These are phyloP conservation scores for Colletotrichum ledebouriae DNA, from an alignment of 2,329 filamentous ascomycete genomes.

Conservation along the genomic window DNA sequence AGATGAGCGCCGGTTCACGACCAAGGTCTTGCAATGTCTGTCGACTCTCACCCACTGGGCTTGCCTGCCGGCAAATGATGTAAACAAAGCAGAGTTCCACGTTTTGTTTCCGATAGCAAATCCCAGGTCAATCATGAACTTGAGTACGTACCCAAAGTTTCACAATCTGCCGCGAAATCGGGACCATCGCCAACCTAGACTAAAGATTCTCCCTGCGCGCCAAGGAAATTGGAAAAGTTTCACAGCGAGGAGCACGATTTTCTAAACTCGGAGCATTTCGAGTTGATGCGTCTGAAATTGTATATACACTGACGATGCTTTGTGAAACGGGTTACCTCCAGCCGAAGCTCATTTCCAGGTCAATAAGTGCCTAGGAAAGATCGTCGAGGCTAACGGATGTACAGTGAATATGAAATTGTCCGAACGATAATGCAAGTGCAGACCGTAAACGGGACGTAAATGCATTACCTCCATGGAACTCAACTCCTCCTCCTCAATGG, in stretches of 20 bases:
- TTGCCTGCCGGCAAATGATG: no score
- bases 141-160: no score
- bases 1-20: no score
- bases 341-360: slow-evolving; percentile 33
- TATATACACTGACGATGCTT: slow-evolving; percentile 37
- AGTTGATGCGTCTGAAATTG: slow-evolving; percentile 16
- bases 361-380: slow-evolving; percentile 16
- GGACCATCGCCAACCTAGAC: neutral
- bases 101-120: no score
- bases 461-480: slow-evolving; percentile 6
- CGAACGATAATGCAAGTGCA: slow-evolving; percentile 15
- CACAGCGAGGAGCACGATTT: neutral
- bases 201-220: neutral
- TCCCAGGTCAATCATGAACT: no score
- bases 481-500: neutral
- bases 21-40: no score
- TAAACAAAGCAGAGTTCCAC: no score
- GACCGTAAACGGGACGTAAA: slow-evolving; percentile 5
- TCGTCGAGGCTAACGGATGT: slow-evolving; percentile 35
- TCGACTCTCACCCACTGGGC: no score
- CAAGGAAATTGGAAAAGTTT: neutral
- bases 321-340: slow-evolving; percentile 32
- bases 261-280: slow-evolving; percentile 9
- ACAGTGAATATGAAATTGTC: slow-evolving; percentile 29
- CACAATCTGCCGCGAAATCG: neutral